Percentiles rank a stretch among this genome's conserved stretches.
phyloP scores from a whole-genome alignment of 108 stramenopile genomes.

The Aureococcus anophagefferens region DNA sequence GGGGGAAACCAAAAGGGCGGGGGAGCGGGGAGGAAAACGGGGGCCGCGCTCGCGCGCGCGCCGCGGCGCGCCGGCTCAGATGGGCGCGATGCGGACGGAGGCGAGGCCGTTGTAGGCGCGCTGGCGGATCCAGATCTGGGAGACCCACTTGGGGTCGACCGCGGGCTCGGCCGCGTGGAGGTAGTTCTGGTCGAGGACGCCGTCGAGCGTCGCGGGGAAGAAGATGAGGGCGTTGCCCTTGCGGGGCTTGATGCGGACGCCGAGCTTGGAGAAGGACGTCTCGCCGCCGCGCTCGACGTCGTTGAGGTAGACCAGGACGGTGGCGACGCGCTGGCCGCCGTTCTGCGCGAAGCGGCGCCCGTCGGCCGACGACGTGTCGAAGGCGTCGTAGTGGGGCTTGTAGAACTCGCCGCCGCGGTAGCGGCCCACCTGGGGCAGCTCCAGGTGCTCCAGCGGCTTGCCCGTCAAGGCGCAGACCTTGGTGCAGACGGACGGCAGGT shows the following conservation, averaged over 20 bases:
- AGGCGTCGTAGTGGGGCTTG: slow-evolving; percentile 75
- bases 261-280: slow-evolving; percentile 73
- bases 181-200: slow-evolving; percentile 69
- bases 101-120: slow-evolving; percentile 61
- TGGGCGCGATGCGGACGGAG: slow-evolving; percentile 45
- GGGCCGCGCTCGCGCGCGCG: no score
- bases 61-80: not conserved
- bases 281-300: slow-evolving; percentile 71
- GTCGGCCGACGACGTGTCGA: slow-evolving; percentile 68
- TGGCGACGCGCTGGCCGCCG: slow-evolving; percentile 82
- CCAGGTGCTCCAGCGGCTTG: slow-evolving; percentile 68
- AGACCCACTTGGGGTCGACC: slow-evolving; percentile 82
- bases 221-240: slow-evolving; percentile 81
- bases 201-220: slow-evolving; percentile 87
- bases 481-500: slow-evolving; percentile 61
- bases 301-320: slow-evolving; percentile 91
- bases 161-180: slow-evolving; percentile 81
- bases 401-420: slow-evolving; percentile 73
- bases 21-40: no score
- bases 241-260: slow-evolving; percentile 57
- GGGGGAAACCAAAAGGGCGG: no score
- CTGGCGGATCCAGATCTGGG: slow-evolving; percentile 94
- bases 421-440: slow-evolving; percentile 80
- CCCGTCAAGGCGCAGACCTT: slow-evolving; percentile 67
- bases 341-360: slow-evolving; percentile 66